phyloP scores from a whole-genome alignment of 2,329 filamentous ascomycete species.

The Fusarium luffae region DNA sequence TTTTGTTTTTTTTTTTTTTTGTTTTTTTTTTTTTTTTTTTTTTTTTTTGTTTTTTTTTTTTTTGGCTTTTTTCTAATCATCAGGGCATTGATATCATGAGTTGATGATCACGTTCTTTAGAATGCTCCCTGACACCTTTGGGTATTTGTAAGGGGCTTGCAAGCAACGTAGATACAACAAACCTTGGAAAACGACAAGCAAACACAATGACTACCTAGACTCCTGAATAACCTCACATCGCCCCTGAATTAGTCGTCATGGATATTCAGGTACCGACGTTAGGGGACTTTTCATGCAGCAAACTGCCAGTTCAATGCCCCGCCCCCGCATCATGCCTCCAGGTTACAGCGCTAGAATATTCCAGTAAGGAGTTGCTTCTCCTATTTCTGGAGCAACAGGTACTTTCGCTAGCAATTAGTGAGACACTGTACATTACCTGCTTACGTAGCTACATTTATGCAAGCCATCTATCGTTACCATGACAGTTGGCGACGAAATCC shows the following conservation, averaged over 20 bases:
- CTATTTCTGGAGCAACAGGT: slow-evolving; percentile 27
- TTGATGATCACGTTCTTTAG: neutral
- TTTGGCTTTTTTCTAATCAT: neutral
- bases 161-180: neutral
- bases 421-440: slow-evolving; percentile 15
- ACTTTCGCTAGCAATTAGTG: neutral
- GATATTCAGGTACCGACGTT: slow-evolving; percentile 7
- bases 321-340: slow-evolving; percentile 42
- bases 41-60: too few species aligned
- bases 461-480: slow-evolving; percentile 11
- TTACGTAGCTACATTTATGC: slow-evolving; percentile 32
- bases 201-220: neutral
- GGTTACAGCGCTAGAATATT: slow-evolving; percentile 26
- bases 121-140: neutral
- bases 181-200: neutral
- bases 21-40: too few species aligned
- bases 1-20: too few species aligned
- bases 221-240: neutral
- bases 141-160: neutral
- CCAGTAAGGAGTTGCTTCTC: slow-evolving; percentile 38
- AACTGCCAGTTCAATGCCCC: slow-evolving; percentile 30
- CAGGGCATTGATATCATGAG: neutral
- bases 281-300: slow-evolving; percentile 17
- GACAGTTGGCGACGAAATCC: slow-evolving; percentile 17
- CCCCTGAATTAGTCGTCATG: slow-evolving; percentile 12